A percentile compares a stretch with the other conserved stretches of the same genome.
Conservation (phyloP, 768 basidiomycete genomes). For the Leccinum uliginosum region DNA sequence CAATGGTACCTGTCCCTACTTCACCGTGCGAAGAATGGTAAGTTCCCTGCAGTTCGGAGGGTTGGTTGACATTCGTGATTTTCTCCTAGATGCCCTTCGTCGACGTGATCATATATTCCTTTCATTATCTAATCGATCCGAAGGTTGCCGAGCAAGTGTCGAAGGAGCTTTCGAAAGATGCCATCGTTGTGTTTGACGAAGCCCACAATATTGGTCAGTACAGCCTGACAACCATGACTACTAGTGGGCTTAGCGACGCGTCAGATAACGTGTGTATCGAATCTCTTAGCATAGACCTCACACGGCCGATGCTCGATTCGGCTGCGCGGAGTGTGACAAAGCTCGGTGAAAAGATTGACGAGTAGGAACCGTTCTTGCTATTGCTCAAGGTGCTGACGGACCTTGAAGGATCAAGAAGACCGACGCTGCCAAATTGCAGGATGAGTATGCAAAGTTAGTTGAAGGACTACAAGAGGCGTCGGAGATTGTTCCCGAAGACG, state of each 20-base stretch:
- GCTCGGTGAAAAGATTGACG: constrained; percentile 89
- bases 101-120: constrained; percentile 96
- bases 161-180: constrained; percentile 94
- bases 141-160: constrained; percentile 99
- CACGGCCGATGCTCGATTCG: constrained; percentile 95
- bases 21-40: constrained; percentile 94
- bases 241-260: constrained; percentile 1
- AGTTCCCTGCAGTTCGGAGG: constrained; percentile 15
- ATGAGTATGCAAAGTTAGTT: constrained; percentile 94
- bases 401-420: constrained; percentile 79
- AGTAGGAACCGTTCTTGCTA: constrained; percentile 48
- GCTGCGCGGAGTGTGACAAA: constrained; percentile 83
- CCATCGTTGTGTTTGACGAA: constrained; percentile 98
- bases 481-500: constrained; percentile 63
- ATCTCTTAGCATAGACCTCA: constrained; percentile 94
- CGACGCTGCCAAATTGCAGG: constrained; percentile 90
- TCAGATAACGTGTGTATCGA: constrained; percentile 98
- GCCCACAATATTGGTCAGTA: constrained; percentile 94
- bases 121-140: constrained; percentile 97
- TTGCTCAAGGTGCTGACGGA: constrained; percentile 5
- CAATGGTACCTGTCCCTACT: constrained; percentile 89
- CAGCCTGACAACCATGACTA: not conserved
- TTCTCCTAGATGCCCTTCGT: constrained; percentile 87
- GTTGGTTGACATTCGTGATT: not conserved
- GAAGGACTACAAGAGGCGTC: constrained; percentile 85